These are phyloP conservation scores for Globisporangium paroecandrum DNA, from an alignment of 352 stramenopile species.

Conservation along the genomic window DNA sequence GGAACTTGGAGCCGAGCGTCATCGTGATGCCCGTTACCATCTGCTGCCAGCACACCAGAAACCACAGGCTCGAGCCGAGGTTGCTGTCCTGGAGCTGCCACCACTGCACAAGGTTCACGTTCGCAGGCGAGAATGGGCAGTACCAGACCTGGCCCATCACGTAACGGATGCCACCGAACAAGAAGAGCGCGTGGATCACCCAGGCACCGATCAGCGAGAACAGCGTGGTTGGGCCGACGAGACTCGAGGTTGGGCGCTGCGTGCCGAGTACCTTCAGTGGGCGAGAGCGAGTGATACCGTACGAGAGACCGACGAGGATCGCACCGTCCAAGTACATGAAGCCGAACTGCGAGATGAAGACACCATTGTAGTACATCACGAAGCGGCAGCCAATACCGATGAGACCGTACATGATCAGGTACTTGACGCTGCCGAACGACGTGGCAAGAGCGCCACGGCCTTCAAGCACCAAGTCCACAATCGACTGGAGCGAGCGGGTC, in stretches of 20 bases:
- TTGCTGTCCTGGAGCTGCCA: slow-evolving; percentile 73
- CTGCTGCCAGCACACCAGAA: slow-evolving; percentile 66
- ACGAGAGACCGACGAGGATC: slow-evolving; percentile 78
- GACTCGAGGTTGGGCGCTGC: slow-evolving; percentile 74
- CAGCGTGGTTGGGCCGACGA: slow-evolving; percentile 76
- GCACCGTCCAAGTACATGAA: slow-evolving; percentile 84
- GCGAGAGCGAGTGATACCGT: slow-evolving; percentile 65
- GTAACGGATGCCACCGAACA: slow-evolving; percentile 58
- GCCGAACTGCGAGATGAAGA: slow-evolving; percentile 85
- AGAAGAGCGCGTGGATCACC: slow-evolving; percentile 74
- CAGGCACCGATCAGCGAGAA: slow-evolving; percentile 51
- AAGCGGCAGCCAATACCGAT: slow-evolving; percentile 80
- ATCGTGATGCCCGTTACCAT: slow-evolving; percentile 61
- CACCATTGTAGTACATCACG: slow-evolving; percentile 82
- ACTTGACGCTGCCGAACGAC: slow-evolving; percentile 83
- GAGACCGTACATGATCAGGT: slow-evolving; percentile 87
- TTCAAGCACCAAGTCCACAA: slow-evolving; percentile 79
- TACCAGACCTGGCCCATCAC: slow-evolving; percentile 61
- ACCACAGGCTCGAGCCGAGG: slow-evolving; percentile 54
- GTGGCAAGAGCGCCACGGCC: slow-evolving; percentile 78
- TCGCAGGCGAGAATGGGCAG: slow-evolving; percentile 62
- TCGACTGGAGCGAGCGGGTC: slow-evolving; percentile 64
- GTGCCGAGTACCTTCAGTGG: slow-evolving; percentile 57
- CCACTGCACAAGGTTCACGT: slow-evolving; percentile 70
- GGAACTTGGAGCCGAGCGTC: slow-evolving; percentile 65